A percentile compares a stretch with the other conserved stretches of the same genome.
These are phyloP conservation scores for Cryphonectria japonica DNA, from an alignment of 2,329 filamentous ascomycete species.

Conservation along the genomic window DNA sequence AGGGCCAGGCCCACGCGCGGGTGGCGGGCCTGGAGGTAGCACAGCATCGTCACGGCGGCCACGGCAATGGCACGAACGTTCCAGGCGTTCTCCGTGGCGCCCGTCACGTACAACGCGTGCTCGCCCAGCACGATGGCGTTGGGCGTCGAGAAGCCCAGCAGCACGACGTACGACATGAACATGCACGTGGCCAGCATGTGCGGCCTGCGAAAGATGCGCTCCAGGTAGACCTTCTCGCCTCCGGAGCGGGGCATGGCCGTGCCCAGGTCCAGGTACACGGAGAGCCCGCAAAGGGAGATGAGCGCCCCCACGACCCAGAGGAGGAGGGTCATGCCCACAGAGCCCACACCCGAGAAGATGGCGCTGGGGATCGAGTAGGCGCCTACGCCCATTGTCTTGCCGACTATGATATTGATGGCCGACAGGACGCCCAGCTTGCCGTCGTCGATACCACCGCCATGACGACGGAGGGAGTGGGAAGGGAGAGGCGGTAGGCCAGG, in stretches of 20 bases:
- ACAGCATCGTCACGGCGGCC: conserved; percentile 49
- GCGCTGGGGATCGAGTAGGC: conserved; percentile 61
- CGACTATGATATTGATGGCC: conserved; percentile 43
- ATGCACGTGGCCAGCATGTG: conserved; percentile 57
- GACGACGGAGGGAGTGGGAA: not conserved
- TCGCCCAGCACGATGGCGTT: conserved; percentile 57
- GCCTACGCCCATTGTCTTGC: conserved; percentile 46
- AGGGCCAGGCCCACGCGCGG: conserved; percentile 51
- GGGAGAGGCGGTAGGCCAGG: conserved; percentile 25
- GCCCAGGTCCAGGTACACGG: conserved; percentile 51
- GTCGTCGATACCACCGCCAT: conserved; percentile 28
- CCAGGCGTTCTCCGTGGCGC: conserved; percentile 46
- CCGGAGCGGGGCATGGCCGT: conserved; percentile 50
- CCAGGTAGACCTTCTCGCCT: conserved; percentile 58
- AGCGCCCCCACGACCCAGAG: conserved; percentile 57
- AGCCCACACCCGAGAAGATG: conserved; percentile 59
- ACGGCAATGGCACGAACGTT: conserved; percentile 54
- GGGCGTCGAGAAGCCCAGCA: conserved; percentile 55
- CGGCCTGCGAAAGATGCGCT: conserved; percentile 55
- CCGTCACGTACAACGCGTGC: conserved; percentile 53
- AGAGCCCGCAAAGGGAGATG: conserved; percentile 49
- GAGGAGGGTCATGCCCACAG: conserved; percentile 56
- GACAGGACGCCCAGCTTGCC: conserved; percentile 42
- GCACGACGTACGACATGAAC: conserved; percentile 54
- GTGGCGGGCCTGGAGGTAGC: conserved; percentile 51